Evolutionary conservation across 805 yeast genomes (phyloP).

Genomic region (Schwanniomyces polymorphus): DNA sequence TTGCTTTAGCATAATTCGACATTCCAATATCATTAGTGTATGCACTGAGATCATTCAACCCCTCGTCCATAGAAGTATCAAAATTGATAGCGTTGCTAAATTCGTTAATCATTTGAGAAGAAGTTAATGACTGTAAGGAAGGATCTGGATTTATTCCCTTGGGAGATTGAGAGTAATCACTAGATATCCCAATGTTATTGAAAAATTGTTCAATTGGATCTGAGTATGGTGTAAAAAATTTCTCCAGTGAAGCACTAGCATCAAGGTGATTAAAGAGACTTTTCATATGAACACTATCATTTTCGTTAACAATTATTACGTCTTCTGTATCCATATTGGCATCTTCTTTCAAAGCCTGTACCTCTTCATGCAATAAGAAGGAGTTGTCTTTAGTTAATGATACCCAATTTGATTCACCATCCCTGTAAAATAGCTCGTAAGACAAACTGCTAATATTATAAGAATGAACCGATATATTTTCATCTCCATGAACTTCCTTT

Average conservation of each 20-base stretch:
- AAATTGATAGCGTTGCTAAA: slow-evolving; percentile 29
- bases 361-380: slow-evolving; percentile 19
- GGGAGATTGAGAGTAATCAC: neutral
- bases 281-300: neutral
- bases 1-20: neutral
- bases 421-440: slow-evolving; percentile 7
- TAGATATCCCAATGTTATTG: neutral
- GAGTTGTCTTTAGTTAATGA: slow-evolving; percentile 21
- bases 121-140: slow-evolving; percentile 24
- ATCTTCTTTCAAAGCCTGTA: slow-evolving; percentile 20
- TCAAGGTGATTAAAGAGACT: neutral
- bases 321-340: slow-evolving; percentile 13
- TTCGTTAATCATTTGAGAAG: slow-evolving; percentile 24
- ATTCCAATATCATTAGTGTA: neutral
- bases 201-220: neutral
- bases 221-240: neutral
- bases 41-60: neutral
- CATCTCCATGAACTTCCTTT: neutral
- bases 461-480: neutral
- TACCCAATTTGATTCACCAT: slow-evolving; percentile 26
- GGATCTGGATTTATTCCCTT: slow-evolving; percentile 8
- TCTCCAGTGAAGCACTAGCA: neutral
- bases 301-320: neutral
- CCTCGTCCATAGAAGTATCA: slow-evolving; percentile 4
- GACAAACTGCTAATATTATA: neutral